phyloP scores from a whole-genome alignment of 306 rosid species.

The Quillaja saponaria region DNA sequence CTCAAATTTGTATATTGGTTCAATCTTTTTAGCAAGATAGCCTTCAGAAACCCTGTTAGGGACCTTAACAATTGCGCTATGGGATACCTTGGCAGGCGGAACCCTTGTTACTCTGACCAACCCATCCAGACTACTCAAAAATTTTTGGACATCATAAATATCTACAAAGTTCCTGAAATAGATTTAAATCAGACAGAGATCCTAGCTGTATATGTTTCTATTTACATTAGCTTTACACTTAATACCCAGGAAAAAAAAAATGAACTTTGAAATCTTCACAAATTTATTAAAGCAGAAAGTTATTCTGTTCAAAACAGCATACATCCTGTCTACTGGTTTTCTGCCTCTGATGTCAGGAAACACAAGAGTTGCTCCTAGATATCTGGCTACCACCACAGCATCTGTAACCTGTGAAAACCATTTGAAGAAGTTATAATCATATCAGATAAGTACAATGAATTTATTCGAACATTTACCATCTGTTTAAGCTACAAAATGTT shows the following conservation, averaged over 20 bases:
- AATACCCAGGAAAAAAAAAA: too few relatives aligned
- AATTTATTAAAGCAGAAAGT: not conserved
- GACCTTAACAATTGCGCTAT: constrained; percentile 27
- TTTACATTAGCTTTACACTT: too few relatives aligned
- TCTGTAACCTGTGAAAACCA: constrained; percentile 41
- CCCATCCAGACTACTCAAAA: constrained; percentile 25
- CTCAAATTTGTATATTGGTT: constrained; percentile 37
- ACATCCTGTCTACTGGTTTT: constrained; percentile 40
- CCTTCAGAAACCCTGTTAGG: constrained; percentile 38
- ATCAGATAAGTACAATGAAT: too few relatives aligned
- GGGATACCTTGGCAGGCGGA: constrained; percentile 21
- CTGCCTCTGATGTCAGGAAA: constrained; percentile 42
- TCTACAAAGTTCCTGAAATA: constrained; percentile 42
- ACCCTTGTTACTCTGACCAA: constrained; percentile 37
- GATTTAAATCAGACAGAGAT: too few relatives aligned
- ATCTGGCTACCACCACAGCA: constrained; percentile 44
- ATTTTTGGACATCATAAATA: constrained; percentile 35
- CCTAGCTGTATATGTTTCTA: too few relatives aligned
- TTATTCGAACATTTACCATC: too few relatives aligned
- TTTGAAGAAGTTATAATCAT: not conserved
- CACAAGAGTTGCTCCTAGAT: constrained; percentile 46
- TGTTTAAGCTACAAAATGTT: too few relatives aligned
- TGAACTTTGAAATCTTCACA: too few relatives aligned
- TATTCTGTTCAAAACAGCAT: not conserved
- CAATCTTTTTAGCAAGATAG: constrained; percentile 27